Percentiles rank a stretch among this genome's conserved stretches.
These are phyloP conservation scores for Pseudofabraea citricarpa DNA, from an alignment of 2,329 filamentous ascomycete genomes.

Conservation along the genomic window DNA sequence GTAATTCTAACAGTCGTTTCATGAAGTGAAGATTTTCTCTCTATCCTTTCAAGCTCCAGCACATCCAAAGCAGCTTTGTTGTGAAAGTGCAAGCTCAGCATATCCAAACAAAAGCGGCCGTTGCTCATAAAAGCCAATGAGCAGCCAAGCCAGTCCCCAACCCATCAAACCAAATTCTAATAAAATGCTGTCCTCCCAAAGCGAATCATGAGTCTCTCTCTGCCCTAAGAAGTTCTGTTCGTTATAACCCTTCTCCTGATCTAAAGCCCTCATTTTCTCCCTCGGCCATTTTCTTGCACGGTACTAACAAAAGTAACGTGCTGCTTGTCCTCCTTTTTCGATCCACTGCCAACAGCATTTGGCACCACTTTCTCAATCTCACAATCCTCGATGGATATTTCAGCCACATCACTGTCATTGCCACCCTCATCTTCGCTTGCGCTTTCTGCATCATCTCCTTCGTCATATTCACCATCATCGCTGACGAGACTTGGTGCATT, in stretches of 20 bases:
- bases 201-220: too few species aligned
- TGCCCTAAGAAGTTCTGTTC: too few species aligned
- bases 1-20: slow-evolving; percentile 11
- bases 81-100: too few species aligned
- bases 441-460: slow-evolving; percentile 57
- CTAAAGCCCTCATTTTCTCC: slow-evolving; percentile 15
- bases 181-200: neutral
- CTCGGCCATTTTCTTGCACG: slow-evolving; percentile 16
- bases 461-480: slow-evolving; percentile 75
- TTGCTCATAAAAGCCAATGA: too few species aligned
- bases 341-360: slow-evolving; percentile 16
- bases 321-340: slow-evolving; percentile 27
- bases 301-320: slow-evolving; percentile 32
- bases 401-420: slow-evolving; percentile 56
- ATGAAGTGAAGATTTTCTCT: slow-evolving; percentile 19
- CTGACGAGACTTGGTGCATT: slow-evolving; percentile 76
- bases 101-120: too few species aligned
- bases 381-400: slow-evolving; percentile 56
- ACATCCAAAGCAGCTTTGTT: too few species aligned
- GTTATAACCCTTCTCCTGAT: too few species aligned
- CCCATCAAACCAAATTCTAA: too few species aligned
- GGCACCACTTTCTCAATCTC: slow-evolving; percentile 23
- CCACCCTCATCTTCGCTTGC: slow-evolving; percentile 43
- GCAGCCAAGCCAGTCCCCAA: too few species aligned
- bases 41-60: slow-evolving; percentile 4